phyloP scores from a whole-genome alignment of 2,329 filamentous ascomycete species.

The Microsporum ferrugineum region DNA sequence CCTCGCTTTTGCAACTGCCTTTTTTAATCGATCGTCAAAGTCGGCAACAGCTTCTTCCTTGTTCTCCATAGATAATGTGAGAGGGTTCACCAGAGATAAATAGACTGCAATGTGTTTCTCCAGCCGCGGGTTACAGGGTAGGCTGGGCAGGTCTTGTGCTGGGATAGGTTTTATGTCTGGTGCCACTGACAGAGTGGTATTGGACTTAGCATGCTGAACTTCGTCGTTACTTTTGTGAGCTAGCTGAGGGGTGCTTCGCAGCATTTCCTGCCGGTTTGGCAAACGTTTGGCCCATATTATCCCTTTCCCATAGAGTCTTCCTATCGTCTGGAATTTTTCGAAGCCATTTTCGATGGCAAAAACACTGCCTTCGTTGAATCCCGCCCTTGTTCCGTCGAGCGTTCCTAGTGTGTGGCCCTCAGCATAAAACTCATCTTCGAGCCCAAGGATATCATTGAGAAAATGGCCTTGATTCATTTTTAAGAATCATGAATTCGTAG shows the following conservation, averaged over 20 bases:
- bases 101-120: constrained; percentile 65
- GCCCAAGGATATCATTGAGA: constrained; percentile 46
- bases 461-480: constrained; percentile 33
- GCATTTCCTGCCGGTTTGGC: constrained; percentile 20
- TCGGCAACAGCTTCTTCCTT: constrained; percentile 81
- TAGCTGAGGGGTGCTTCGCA: not conserved
- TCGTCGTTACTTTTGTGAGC: not conserved
- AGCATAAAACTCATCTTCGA: constrained; percentile 63
- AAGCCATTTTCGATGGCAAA: constrained; percentile 89
- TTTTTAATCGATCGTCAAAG: constrained; percentile 78
- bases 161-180: not conserved
- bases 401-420: constrained; percentile 69
- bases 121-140: constrained; percentile 42
- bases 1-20: constrained; percentile 72
- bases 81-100: constrained; percentile 65
- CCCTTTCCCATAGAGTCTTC: constrained; percentile 64
- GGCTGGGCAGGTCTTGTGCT: constrained; percentile 3
- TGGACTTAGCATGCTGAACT: not conserved
- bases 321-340: constrained; percentile 77
- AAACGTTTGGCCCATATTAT: constrained; percentile 74
- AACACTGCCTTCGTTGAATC: constrained; percentile 74
- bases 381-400: constrained; percentile 63
- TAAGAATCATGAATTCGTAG: not conserved
- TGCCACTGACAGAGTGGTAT: not conserved
- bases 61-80: constrained; percentile 67